These are phyloP conservation scores for Mitragyna speciosa DNA, from an alignment of 257 asterid species.

Conservation along the genomic window DNA sequence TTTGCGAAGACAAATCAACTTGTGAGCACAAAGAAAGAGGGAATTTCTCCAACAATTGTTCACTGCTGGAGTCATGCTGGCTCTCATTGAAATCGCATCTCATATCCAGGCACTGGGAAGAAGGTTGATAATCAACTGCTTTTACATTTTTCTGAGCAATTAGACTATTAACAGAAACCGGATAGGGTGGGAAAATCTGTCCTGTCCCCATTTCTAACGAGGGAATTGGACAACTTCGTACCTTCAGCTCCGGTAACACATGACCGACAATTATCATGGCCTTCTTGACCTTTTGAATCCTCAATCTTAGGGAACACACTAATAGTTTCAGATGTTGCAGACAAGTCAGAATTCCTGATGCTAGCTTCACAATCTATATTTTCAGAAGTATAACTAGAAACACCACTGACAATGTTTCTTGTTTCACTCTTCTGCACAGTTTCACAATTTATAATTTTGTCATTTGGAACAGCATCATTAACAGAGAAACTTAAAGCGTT, in stretches of 20 bases:
- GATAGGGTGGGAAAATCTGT: slow-evolving; percentile 22
- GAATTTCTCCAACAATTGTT: slow-evolving; percentile 30
- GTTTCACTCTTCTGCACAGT: slow-evolving; percentile 45
- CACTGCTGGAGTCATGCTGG: slow-evolving; percentile 28
- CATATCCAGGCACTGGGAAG: slow-evolving; percentile 28
- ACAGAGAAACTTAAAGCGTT: slow-evolving; percentile 29
- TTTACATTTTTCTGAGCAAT: slow-evolving; percentile 1
- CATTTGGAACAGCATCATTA: slow-evolving; percentile 17
- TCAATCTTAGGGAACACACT: slow-evolving; percentile 45
- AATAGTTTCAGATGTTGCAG: slow-evolving; percentile 44
- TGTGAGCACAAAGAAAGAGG: slow-evolving; percentile 17
- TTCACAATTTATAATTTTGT: slow-evolving; percentile 33
- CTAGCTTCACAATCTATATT: slow-evolving; percentile 48
- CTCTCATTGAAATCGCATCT: slow-evolving; percentile 36
- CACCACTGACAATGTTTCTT: slow-evolving; percentile 44
- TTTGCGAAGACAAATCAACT: slow-evolving; percentile 27
- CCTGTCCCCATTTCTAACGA: slow-evolving; percentile 18
- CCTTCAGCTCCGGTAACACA: slow-evolving; percentile 47
- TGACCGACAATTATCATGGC: slow-evolving; percentile 60
- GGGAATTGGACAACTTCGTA: slow-evolving; percentile 19
- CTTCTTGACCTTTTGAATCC: slow-evolving; percentile 42
- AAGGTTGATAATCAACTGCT: slow-evolving; percentile 13
- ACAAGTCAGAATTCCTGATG: slow-evolving; percentile 52
- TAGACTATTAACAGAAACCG: slow-evolving; percentile 20
- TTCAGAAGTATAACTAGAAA: slow-evolving; percentile 53